Base-by-base conservation (phyloP, 1,139 yeast species). In the Saccharomyces pastorianus region DNA sequence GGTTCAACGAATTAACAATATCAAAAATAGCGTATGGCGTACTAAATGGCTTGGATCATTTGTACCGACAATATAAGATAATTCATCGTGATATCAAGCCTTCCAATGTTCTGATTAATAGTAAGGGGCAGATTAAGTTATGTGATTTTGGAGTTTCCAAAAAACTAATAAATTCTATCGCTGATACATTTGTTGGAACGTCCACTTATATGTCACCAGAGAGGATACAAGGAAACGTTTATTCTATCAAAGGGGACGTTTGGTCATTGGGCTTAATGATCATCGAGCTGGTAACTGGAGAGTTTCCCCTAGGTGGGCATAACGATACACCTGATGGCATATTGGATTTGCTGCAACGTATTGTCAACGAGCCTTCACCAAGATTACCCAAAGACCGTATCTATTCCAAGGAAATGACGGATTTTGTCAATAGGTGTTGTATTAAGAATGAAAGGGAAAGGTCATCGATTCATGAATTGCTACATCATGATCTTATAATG, bases 181-280 rank as follows among this genome's bases (percentile, higher is more conserved):
- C 97, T 0, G 96, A 93, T 63, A 93, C 98, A 0, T 93, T 93
- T 76, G 98, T 93, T 9, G 99, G 99, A 1, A 93, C 99, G 0
- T 89, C 96, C 1, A 89, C 96, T 1, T 93, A 93, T 67, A 93
- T 93, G 99, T 89, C 96, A 1, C 99, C 99, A 0, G 99, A 93
- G 66, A 79, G 99, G 59, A 93, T 93, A 55, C 96, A 89, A 71
- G 99, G 99, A 11, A 88, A 89, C 50, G 85, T 85, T 14, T 93
- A 93, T 70, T 87, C 96, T 6, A 87, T 91, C 26, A 90, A 91
- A 63, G 91, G 96, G 34, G 99, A 93, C 68, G 93, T 93, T 13
- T 93, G 99, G 99, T 89, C 97, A 0, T 75, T 91, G 64, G 99
- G 99, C 0, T 75, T 93, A 49, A 87, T 91, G 84, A 76, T 93